Base-by-base conservation (phyloP, 108 stramenopile genomes). In the Fragilariopsis cylindrus region DNA sequence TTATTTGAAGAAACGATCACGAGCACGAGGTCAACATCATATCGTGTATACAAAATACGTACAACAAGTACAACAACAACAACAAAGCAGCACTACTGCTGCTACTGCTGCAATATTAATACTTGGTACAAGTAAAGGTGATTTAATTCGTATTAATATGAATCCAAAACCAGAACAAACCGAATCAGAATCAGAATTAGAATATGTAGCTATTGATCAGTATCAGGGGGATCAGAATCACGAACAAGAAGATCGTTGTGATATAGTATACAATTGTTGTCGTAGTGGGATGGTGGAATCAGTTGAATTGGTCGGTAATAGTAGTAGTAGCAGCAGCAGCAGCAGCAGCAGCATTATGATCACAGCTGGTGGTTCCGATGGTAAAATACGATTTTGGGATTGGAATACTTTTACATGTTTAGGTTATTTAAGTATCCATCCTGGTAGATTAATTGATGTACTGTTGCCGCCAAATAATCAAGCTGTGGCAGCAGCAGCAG, bases 281-380 rank as follows among this genome's bases (percentile, higher is more conserved):
- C 58, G 58, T 11, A 40, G 58, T 5, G 58, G 58, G 4, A 60
- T 60, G 58, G 58, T 60, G 40, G 58, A 60, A 11, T 30, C 58
- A 11, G 58, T 60, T 40, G 58, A 60, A 40, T 30, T 60, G 58
- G 58, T 60, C 40, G 58, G 58, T 9, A 30, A 60, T 40, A 0
- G 55, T 40, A 18, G 40, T 40, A 0, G 55, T 40, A 18, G 40
- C 40, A 60, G 1, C 16, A 21, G 19, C 7, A 16, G 12, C 57
- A 7, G 30, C 15, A 7, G 6, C 55, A 56, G 55, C 18, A 30
- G 40, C 58, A 30, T 60, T 11, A 11, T 60, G 58, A 9, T 60
- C 3, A 60, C 58, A 40, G 58, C 58, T 6, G 58, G 58, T 30
- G 58, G 58, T 7, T 21, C 11, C 19, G 58, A 60, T 40, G 58